Evolutionary conservation across 2,329 filamentous ascomycete species (phyloP).

Genomic region (Magnaporthiopsis rhizophila): DNA sequence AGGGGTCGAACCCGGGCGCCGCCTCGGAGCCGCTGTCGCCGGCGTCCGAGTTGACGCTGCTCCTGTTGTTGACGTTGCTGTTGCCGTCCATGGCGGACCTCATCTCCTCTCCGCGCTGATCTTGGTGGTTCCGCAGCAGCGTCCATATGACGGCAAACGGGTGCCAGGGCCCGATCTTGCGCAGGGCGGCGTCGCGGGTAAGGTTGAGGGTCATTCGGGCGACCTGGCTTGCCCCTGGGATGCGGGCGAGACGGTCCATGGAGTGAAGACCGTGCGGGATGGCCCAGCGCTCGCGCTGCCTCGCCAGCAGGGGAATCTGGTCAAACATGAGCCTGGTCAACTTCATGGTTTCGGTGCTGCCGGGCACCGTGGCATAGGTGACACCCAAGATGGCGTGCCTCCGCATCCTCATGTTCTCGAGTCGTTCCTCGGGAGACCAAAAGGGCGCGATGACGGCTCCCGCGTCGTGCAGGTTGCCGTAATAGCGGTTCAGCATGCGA

Average conservation of each 20-base stretch:
- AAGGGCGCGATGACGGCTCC: background rate
- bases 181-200: background rate
- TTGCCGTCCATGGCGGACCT: background rate
- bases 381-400: background rate
- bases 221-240: background rate
- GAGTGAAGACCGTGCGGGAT: slow-evolving; percentile 1
- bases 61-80: background rate
- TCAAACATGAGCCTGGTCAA: background rate
- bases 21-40: background rate
- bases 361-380: background rate
- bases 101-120: background rate
- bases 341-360: background rate
- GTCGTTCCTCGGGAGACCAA: background rate
- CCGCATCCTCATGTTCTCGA: background rate
- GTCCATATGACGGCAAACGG: slow-evolving; percentile 1
- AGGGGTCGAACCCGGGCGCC: background rate
- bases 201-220: background rate
- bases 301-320: background rate
- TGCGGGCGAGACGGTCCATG: slow-evolving; percentile 3
- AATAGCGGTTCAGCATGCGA: slow-evolving; percentile 1
- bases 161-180: background rate
- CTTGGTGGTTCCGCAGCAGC: background rate
- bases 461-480: slow-evolving; percentile 2
- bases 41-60: background rate
- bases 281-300: slow-evolving; percentile 5